Evolutionary conservation across 2,329 filamentous ascomycete genomes (phyloP).

Genomic region (Rugonectria rugulosa): DNA sequence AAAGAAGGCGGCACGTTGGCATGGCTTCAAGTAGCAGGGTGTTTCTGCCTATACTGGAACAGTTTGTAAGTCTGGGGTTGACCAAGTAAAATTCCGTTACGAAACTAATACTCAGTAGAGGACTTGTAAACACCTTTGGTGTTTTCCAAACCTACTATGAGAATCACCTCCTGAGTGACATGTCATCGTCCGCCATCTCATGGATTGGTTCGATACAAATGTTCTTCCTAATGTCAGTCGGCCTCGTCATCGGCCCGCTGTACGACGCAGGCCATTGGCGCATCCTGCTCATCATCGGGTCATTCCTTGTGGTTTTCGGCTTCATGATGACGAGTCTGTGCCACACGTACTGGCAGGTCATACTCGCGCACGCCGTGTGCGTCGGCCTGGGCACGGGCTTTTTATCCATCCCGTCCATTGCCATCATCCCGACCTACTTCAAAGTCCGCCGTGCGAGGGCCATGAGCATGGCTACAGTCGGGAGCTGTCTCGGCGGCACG

Average conservation of each 20-base stretch:
- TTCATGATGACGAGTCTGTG: slow-evolving; percentile 56
- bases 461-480: slow-evolving; percentile 51
- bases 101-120: slow-evolving; percentile 20
- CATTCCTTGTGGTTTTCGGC: slow-evolving; percentile 48
- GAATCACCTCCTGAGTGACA: slow-evolving; percentile 40
- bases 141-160: slow-evolving; percentile 56
- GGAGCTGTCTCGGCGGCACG: slow-evolving; percentile 49
- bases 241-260: slow-evolving; percentile 50
- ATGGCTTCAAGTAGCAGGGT: slow-evolving; percentile 18
- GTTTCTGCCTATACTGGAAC: slow-evolving; percentile 19
- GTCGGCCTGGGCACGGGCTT: slow-evolving; percentile 48
- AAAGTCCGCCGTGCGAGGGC: slow-evolving; percentile 35
- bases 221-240: slow-evolving; percentile 50
- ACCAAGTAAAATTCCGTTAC: background rate
- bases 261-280: slow-evolving; percentile 54
- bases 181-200: slow-evolving; percentile 50
- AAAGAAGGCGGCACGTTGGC: background rate
- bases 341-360: slow-evolving; percentile 52
- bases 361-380: slow-evolving; percentile 50
- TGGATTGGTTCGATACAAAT: slow-evolving; percentile 55
- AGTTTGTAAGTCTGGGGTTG: slow-evolving; percentile 4
- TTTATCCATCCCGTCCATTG: slow-evolving; percentile 45
- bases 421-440: slow-evolving; percentile 52
- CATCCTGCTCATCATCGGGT: slow-evolving; percentile 45
- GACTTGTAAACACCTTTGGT: slow-evolving; percentile 54